Evolutionary conservation across 1,139 yeast species (phyloP), one percentile per base, ranked within the genome.

Genomic region (Arxiozyma telluris): DNA sequence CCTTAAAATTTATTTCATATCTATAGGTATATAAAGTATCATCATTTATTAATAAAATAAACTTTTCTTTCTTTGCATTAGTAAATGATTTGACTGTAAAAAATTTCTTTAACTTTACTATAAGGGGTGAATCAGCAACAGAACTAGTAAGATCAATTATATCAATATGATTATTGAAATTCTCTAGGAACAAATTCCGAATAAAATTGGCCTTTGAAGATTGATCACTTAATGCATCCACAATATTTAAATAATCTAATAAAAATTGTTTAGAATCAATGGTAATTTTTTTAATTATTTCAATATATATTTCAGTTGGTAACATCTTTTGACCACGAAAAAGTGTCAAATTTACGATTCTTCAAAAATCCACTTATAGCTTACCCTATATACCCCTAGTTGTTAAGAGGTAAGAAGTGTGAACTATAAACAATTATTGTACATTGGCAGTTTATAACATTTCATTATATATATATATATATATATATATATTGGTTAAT

Each of bases 241-340:
- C 23, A 20, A 53, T 48, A 46, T 58, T 52, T 15, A 54, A 43
- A 34, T 52, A 52, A 47, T 59, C 60, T 12, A 57, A 42, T n/a
- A 58, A 47, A 23, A 54, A 57, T 11, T 54, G 47, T 4, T 51
- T 41, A 4, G 57, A 53, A 4, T 25, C 45, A 12, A 49, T 25
- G 21, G 57, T 54, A 34, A 59, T 41, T 44, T 52, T 51, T 2
- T 57, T 43, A 8, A 57, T 43, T 12, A 59, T 54, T 44, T 54
- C 46, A n/a, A 52, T 44, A 20, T 57, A 42, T 11, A 59, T 52
- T 41, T 59, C 61, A 2, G 54, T n/a, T 15, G 60, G 61, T 12
- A 58, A 11, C 39, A 34, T 34, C n/a, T 3, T 34, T 4, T 15
- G 9, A 2, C 6, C n/a, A 34, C 4, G 8, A 15, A 15, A 34